Percentiles rank a stretch among this genome's conserved stretches.
Evolutionary conservation across 2,329 filamentous ascomycete species (phyloP).

Genomic region (Aspergillus sp.): DNA sequence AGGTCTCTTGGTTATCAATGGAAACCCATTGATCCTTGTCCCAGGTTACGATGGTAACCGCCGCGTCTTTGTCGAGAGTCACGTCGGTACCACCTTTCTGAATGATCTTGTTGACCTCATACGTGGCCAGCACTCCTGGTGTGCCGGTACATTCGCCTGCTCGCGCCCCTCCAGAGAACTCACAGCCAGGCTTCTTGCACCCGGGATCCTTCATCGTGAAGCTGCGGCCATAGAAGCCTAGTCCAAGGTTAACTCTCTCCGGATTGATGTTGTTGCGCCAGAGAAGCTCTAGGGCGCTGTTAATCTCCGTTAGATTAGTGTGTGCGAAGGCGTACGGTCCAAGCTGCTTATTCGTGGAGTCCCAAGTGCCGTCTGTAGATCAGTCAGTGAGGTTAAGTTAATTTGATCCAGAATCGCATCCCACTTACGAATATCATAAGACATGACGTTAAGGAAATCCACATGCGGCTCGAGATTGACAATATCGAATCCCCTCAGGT

Average conservation of each 20-base stretch:
- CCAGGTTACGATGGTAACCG: constrained; percentile 18
- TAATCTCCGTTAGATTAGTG: constrained; percentile 32
- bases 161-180: neutral
- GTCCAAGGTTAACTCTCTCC: constrained; percentile 46
- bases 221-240: constrained; percentile 49
- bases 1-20: constrained; percentile 20
- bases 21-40: constrained; percentile 20
- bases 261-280: constrained; percentile 50
- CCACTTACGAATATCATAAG: constrained; percentile 22
- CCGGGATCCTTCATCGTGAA: constrained; percentile 13
- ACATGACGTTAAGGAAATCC: constrained; percentile 27
- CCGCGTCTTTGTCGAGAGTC: constrained; percentile 13
- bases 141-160: constrained; percentile 14
- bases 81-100: neutral
- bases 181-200: constrained; percentile 15
- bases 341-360: constrained; percentile 17
- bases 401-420: neutral
- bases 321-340: constrained; percentile 20
- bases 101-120: constrained; percentile 12
- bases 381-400: neutral
- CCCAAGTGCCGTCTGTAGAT: constrained; percentile 26
- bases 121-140: constrained; percentile 7
- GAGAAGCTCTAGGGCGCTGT: constrained; percentile 45
- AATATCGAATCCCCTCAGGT: constrained; percentile 18
- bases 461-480: constrained; percentile 13